Base-by-base conservation (phyloP, 1,139 yeast species). In the Pichia sp. region DNA sequence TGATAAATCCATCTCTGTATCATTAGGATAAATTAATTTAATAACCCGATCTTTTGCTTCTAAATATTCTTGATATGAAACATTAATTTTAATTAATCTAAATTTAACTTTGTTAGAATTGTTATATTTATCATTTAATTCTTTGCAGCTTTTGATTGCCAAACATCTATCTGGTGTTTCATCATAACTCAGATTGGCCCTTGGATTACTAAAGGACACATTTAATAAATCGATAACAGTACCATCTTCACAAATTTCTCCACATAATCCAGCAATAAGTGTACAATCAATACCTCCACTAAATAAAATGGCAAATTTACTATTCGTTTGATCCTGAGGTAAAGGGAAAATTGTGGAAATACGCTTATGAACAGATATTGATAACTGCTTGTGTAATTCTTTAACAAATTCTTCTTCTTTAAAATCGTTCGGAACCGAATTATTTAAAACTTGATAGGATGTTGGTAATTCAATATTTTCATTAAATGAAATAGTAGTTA, bases 221-320 rank as follows among this genome's bases (percentile, higher is more conserved):
- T 92, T 90, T n/a, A 94, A 61, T n/a, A 92, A 68, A 60, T 92
- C 97, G 8, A 83, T 68, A 0, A 54, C 55, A 1, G 66, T 59
- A 4, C 56, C 61, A 0, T 48, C 38, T 25, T 40, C 45, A 23
- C 40, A 40, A 33, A 57, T 16, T 41, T 50, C 39, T 47, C 73
- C 64, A 55, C 66, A 47, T 41, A 67, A 31, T 20, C 71, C 68
- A 23, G 95, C 89, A 12, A 92, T 57, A 1, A 92, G 66, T 0
- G 97, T 83, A 60, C 98, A 92, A 57, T 92, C 98, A 9, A 92
- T 68, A 0, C 98, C 99, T 1, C 99, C 98, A 35, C 97, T 87
- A 59, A 87, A 92, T 31, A 92, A 65, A 0, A 92, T 69, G 0
- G 87, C 87, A 26, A 85, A 60, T 8, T 61, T 56, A 3, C 75